Base-by-base conservation (phyloP, 192 early-diverging fungal genomes). In the Coemansia interrupta region DNA sequence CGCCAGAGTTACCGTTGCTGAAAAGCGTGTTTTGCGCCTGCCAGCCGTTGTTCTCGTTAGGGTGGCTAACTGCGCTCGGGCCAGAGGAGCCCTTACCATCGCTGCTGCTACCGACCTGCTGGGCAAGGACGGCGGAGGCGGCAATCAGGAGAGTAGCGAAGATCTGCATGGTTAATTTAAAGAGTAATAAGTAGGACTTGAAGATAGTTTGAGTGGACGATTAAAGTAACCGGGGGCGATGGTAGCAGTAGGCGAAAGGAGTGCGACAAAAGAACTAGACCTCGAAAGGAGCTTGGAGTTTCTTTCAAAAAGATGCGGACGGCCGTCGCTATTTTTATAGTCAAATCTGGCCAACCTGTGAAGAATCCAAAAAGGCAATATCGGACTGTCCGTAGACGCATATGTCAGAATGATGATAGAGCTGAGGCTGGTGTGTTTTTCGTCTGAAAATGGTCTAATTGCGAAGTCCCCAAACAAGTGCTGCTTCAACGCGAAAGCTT, bases 131-230 rank as follows among this genome's bases (percentile, higher is more conserved):
- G 69, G 66, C 69, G 69, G 69, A 61, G 18, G 75, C 64, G 66
- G 75, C 75, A 57, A 78, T 65, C 58, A 78, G 55, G 38, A 78
- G 75, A 46, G 75, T 68, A 26, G 75, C 59, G 50, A 72, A 63
- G 60, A 78, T 64, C 75, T 78, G 65, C 75, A 78, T 78, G 56
- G 57, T 64, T 58, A 36, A 12, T 54, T 17, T 54, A 24, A 14
- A 39, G 18, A 5, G 22, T n/a, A n/a, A n/a, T n/a, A n/a, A n/a
- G 18, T 28, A 28, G 22, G 14, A 14, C 6, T 36, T 36, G 32
- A 11, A 36, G 10, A 8, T 3, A 8, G 10, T 36, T 36, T 10
- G 10, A 7, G 32, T 7, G 10, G 10, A 7, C 32, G 32, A 6
- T 36, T 36, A 36, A 36, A 36, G 2, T 8, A 36, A 36, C 32